Evolutionary conservation across 257 asterid species (phyloP).

Genomic region (Gentiana dahurica): DNA sequence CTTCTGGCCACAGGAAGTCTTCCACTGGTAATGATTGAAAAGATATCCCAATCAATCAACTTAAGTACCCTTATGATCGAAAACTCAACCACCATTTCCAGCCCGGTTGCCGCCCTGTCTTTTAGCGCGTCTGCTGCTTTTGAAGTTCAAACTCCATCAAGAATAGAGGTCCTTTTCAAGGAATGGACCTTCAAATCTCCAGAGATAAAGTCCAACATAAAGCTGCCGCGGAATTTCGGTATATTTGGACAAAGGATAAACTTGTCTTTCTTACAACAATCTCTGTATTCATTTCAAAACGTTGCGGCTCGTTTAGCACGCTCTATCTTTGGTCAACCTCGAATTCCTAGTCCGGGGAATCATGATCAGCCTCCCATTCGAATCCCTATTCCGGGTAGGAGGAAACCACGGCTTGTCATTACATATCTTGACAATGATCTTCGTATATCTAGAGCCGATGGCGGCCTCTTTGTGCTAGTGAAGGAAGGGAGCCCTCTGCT

Average conservation of each 20-base stretch:
- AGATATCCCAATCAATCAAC: conserved; percentile 65
- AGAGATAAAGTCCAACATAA: conserved; percentile 69
- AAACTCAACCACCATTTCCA: conserved; percentile 52
- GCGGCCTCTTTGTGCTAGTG: conserved; percentile 87
- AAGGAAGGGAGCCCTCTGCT: conserved; percentile 85
- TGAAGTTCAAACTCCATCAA: conserved; percentile 74
- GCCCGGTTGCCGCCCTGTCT: conserved; percentile 53
- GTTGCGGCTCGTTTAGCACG: conserved; percentile 57
- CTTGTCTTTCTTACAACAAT: conserved; percentile 52
- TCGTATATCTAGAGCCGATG: conserved; percentile 92
- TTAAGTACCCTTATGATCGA: conserved; percentile 56
- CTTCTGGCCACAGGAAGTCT: conserved; percentile 71
- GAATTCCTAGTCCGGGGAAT: too few relatives aligned
- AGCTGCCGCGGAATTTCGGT: conserved; percentile 62
- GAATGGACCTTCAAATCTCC: conserved; percentile 87
- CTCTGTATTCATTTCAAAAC: conserved; percentile 55
- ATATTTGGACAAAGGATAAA: conserved; percentile 73
- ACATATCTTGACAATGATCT: conserved; percentile 87
- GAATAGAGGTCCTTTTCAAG: conserved; percentile 88
- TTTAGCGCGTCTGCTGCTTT: conserved; percentile 80
- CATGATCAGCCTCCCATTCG: conserved; percentile 32
- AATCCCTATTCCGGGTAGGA: conserved; percentile 70
- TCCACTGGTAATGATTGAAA: conserved; percentile 74
- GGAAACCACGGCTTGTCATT: conserved; percentile 66
- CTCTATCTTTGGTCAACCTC: conserved; percentile 63